These are phyloP conservation scores for Henckelia pumila DNA, from an alignment of 257 asterid species.

Conservation along the genomic window DNA sequence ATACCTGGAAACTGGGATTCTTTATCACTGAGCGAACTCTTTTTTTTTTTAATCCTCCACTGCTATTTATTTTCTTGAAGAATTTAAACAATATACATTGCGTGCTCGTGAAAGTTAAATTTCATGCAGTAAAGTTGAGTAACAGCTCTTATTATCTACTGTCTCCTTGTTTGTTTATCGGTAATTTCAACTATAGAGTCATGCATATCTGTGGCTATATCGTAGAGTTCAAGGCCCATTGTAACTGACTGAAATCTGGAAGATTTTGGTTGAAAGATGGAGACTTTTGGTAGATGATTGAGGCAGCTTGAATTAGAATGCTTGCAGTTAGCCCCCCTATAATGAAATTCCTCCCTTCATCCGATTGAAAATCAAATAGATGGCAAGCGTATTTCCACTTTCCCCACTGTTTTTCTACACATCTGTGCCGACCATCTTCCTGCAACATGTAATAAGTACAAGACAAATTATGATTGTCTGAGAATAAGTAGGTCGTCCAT, in stretches of 20 bases:
- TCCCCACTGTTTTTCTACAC: conserved; percentile 25
- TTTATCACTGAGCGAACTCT: too few species aligned
- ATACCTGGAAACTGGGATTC: neutral
- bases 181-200: neutral
- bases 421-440: conserved; percentile 16
- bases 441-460: neutral
- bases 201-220: neutral
- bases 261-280: conserved; percentile 24
- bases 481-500: neutral
- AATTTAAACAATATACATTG: neutral
- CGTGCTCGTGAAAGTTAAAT: neutral
- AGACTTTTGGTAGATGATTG: conserved; percentile 18
- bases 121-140: neutral
- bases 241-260: conserved; percentile 30
- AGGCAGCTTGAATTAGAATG: conserved; percentile 27
- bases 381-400: conserved; percentile 23
- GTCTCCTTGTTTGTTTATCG: neutral
- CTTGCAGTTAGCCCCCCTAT: conserved; percentile 28
- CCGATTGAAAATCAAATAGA: conserved; percentile 22
- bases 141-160: neutral
- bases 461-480: neutral
- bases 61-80: neutral
- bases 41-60: neutral
- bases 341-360: conserved; percentile 3
- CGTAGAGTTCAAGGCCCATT: conserved; percentile 4